A percentile compares a stretch with the other conserved stretches of the same genome.
These are phyloP conservation scores for Boletus subluridellus DNA, from an alignment of 1,284 basidiomycete species.

Conservation along the genomic window DNA sequence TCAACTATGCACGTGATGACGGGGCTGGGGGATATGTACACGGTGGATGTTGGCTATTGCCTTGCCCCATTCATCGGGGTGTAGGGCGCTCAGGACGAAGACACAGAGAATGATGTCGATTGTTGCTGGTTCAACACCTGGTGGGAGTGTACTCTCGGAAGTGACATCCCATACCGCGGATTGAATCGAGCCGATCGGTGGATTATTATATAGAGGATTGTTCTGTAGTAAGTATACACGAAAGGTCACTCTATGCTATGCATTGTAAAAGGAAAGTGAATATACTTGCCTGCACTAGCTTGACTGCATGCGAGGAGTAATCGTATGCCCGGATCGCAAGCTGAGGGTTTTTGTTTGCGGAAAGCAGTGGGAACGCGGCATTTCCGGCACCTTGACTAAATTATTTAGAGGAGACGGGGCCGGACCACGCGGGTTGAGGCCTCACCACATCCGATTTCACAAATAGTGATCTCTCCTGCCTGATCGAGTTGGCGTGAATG, in stretches of 20 bases:
- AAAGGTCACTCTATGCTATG: background rate
- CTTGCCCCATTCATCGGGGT: slow-evolving; percentile 87
- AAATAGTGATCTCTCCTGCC: slow-evolving; percentile 74
- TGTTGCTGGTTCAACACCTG: slow-evolving; percentile 57
- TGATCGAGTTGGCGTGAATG: slow-evolving; percentile 31
- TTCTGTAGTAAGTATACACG: slow-evolving; percentile 35
- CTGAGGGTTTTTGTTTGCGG: slow-evolving; percentile 77
- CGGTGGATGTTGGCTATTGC: slow-evolving; percentile 83
- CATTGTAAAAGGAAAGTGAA: background rate
- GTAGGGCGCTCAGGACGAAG: slow-evolving; percentile 92
- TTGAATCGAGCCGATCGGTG: slow-evolving; percentile 67
- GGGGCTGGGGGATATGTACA: slow-evolving; percentile 40
- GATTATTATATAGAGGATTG: slow-evolving; percentile 68
- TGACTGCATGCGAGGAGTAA: slow-evolving; percentile 86
- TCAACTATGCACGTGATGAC: background rate
- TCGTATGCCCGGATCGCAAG: slow-evolving; percentile 82
- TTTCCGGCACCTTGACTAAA: slow-evolving; percentile 77
- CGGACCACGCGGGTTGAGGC: background rate
- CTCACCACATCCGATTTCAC: slow-evolving; percentile 84
- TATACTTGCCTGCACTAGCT: slow-evolving; percentile 74
- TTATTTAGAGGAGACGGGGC: slow-evolving; percentile 5
- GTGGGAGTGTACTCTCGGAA: slow-evolving; percentile 58
- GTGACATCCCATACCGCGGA: slow-evolving; percentile 93
- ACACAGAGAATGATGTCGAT: slow-evolving; percentile 92
- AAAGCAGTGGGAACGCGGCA: slow-evolving; percentile 86